Evolutionary conservation across 306 rosid genomes (phyloP), one percentile per base, ranked within the genome.

Genomic region (Ziziphus jujuba): DNA sequence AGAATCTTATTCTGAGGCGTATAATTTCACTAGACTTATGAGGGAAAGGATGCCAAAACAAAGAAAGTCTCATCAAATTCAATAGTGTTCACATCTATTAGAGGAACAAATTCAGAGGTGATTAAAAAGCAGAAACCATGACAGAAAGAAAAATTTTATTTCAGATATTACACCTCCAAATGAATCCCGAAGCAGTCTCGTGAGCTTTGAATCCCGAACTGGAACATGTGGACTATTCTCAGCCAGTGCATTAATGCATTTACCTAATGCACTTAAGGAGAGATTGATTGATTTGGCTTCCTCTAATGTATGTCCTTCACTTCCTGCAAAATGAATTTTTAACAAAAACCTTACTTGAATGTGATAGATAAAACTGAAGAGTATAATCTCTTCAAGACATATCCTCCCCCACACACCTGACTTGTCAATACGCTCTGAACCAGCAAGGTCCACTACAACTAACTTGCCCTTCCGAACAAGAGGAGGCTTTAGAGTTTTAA

Each of bases 391-490:
- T 28, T 28, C 4, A 10, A 11, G 49, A 11, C 11, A 14, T 13
- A 11, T 47, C 17, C 24, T 15, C 48, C 75, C 69, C 68, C 54
- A 76, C 87, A 21, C 55, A 90, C 99, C 99, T 85, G 99, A 95
- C 80, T 95, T 95, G 55, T 90, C 91, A 44, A 95, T 88, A 56
- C 99, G 91, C 84, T 95, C 99, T 36, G 99, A 95, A 75, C 99
- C 99, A 69, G 99, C 99, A 77, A 95, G 97, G 84, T 95, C 99
- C 54, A 95, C 99, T 45, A 95, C 92, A 47, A 95, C 89, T 80
- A 95, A 73, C 77, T 90, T 95, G 59, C 95, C 93, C 80, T 88
- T 95, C 74, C 92, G 89, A 66, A 95, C 76, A 71, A 91, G 72
- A 60, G 95, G 80, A 25, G 97, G 87, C 75, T 90, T 95, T 71